Percentiles rank a stretch among this genome's conserved stretches.
phyloP scores from a whole-genome alignment of 2,329 filamentous ascomycete species.

The Corynespora cassiicola region DNA sequence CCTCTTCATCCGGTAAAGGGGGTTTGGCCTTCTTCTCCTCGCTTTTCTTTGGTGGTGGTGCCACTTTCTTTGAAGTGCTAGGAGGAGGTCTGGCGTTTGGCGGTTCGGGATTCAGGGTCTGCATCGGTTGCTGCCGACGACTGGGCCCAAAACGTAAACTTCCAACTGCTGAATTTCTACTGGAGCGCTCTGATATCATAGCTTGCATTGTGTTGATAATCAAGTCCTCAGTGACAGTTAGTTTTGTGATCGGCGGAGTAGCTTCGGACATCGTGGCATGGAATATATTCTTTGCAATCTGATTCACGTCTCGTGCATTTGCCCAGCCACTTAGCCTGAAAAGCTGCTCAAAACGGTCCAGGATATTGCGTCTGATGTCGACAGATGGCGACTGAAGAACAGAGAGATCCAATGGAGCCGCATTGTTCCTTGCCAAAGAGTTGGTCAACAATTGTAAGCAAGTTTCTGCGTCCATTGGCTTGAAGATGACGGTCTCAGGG shows the following conservation, averaged over 20 bases:
- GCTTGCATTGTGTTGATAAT: conserved; percentile 34
- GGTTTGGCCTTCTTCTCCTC: background rate
- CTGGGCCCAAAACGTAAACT: conserved; percentile 10
- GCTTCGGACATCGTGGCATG: conserved; percentile 34
- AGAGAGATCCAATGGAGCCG: conserved; percentile 34
- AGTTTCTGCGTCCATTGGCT: conserved; percentile 35
- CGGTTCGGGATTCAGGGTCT: conserved; percentile 12
- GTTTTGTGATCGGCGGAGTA: conserved; percentile 14
- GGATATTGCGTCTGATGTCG: conserved; percentile 20
- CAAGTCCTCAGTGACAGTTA: conserved; percentile 28
- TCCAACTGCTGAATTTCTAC: conserved; percentile 24
- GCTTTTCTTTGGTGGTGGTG: conserved; percentile 4
- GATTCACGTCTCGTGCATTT: conserved; percentile 33
- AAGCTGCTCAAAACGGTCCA: conserved; percentile 5
- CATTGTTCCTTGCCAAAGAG: conserved; percentile 41
- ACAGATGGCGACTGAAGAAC: conserved; percentile 3
- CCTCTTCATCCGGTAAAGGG: too few species aligned
- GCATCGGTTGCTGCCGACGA: conserved; percentile 5
- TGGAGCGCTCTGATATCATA: conserved; percentile 42
- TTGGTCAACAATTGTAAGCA: conserved; percentile 49
- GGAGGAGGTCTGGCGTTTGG: conserved; percentile 4
- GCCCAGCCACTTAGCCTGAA: background rate
- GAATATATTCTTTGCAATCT: conserved; percentile 61
- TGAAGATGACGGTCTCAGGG: conserved; percentile 66
- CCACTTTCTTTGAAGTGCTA: conserved; percentile 9